Conservation (phyloP, 306 rosid genomes). For the Cucurbita pepo region DNA sequence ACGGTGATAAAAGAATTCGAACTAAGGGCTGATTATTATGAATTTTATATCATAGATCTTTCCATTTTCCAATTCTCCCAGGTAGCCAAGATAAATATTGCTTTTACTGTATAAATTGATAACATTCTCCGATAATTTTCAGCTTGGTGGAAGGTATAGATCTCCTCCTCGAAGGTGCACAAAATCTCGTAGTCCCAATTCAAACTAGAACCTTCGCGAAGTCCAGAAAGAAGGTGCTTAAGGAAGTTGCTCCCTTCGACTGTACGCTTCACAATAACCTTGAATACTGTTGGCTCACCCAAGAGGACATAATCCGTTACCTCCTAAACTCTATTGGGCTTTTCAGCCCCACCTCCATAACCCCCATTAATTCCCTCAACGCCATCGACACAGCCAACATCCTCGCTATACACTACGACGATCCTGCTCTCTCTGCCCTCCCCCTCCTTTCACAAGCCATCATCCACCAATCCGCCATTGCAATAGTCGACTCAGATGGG, state of each 20-base stretch:
- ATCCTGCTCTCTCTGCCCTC: slow-evolving; percentile 47
- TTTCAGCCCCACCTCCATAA: slow-evolving; percentile 29
- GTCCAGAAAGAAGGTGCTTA: slow-evolving; percentile 8
- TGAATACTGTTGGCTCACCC: slow-evolving; percentile 72
- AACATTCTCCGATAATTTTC: not conserved
- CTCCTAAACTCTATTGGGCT: slow-evolving; percentile 58
- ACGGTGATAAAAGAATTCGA: not conserved
- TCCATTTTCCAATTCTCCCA: not conserved
- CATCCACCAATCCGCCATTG: slow-evolving; percentile 39
- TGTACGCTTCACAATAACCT: slow-evolving; percentile 19
- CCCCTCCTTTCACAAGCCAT: slow-evolving; percentile 38
- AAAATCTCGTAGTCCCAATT: slow-evolving; percentile 55
- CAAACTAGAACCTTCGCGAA: not conserved
- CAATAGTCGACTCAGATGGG: slow-evolving; percentile 37
- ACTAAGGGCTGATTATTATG: not conserved
- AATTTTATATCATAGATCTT: not conserved
- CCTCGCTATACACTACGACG: slow-evolving; percentile 32
- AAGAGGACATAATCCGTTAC: slow-evolving; percentile 70
- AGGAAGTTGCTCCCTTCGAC: not conserved
- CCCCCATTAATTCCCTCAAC: slow-evolving; percentile 40
- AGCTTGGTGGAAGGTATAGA: slow-evolving; percentile 63
- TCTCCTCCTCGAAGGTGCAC: slow-evolving; percentile 49
- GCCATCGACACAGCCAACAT: slow-evolving; percentile 32
- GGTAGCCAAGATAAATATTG: not conserved
- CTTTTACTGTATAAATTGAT: not conserved